Evolutionary conservation across 2,329 filamentous ascomycete species (phyloP), one percentile per base, ranked within the genome.

Genomic region (Parasarocladium wereldwijsianum): DNA sequence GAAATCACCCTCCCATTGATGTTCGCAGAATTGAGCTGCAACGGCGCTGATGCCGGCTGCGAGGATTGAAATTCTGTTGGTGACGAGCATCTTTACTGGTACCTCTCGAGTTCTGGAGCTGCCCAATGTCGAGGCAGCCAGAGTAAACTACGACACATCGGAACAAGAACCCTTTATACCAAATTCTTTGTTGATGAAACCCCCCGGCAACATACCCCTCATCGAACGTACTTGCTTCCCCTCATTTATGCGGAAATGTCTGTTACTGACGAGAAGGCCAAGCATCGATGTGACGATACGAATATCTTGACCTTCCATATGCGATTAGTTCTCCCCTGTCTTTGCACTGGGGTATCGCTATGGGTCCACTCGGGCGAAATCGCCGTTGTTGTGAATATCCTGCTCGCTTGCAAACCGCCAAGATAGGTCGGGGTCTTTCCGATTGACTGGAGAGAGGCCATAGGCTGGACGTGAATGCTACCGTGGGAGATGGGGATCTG

Each of bases 1-100:
- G 25, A 45, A 47, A 17, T 36, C 36, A 2, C 45, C 45, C 26
- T 44, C 37, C 45, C 45, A 48, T 33, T 48, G 44, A 18, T 46
- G 45, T 32, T 47, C 45, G 34, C 45, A 48, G 32, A 37, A 38
- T 27, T 48, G 44, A 7, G 35, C 42, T 4, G 33, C 21, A n/a
- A 34, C 40, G 21, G 35, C 16, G 12, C 20, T 14, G 13, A 31
- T 31, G 17, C 26, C 17, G 29, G 34, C 29, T 12, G 36, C 34
- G 12, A 32, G 22, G 16, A 40, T 11, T 14, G 41, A 21, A 23
- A 42, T 26, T 29, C 19, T 40, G 33, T 34, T 42, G 31, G 38
- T 24, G 29, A 24, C 6, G 14, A 20, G 14, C 33, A 34, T 34
- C 17, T 10, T 31, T n/a, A n/a, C 19, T 21, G 19, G 19, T n/a